Percentiles rank a stretch among this genome's conserved stretches.
These are phyloP conservation scores for Cercospora zeina DNA, from an alignment of 2,329 filamentous ascomycete species.

Conservation along the genomic window DNA sequence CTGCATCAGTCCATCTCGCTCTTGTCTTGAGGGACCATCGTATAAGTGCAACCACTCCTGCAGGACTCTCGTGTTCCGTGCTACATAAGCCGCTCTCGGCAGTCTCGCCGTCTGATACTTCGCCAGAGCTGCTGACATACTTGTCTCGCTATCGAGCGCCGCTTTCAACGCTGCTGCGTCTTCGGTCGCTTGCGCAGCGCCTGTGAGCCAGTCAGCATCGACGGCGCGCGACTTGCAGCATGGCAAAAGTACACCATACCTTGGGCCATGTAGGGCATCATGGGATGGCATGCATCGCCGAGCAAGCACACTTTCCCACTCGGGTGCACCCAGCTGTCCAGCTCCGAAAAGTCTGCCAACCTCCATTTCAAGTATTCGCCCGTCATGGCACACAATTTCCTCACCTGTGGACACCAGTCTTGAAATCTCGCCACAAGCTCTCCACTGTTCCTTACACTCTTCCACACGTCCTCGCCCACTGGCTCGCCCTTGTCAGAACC, in stretches of 20 bases:
- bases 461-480: background rate
- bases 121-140: constrained; percentile 33
- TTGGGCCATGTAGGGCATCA: background rate
- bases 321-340: background rate
- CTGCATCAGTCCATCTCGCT: constrained; percentile 35
- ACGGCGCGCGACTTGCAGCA: background rate
- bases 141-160: constrained; percentile 27
- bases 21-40: constrained; percentile 34
- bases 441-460: background rate
- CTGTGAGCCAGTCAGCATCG: background rate
- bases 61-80: constrained; percentile 30
- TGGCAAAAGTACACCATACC: background rate
- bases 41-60: constrained; percentile 40
- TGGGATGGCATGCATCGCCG: background rate
- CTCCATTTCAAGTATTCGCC: background rate
- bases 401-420: background rate
- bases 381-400: background rate
- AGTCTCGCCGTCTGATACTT: constrained; percentile 10
- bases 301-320: background rate
- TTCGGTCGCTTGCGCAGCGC: constrained; percentile 64
- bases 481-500: background rate
- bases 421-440: background rate
- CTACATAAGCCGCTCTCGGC: background rate
- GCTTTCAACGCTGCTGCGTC: constrained; percentile 59
- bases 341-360: background rate